phyloP scores from a whole-genome alignment of 2,329 filamentous ascomycete genomes.

The Uncinocarpus reesii region DNA sequence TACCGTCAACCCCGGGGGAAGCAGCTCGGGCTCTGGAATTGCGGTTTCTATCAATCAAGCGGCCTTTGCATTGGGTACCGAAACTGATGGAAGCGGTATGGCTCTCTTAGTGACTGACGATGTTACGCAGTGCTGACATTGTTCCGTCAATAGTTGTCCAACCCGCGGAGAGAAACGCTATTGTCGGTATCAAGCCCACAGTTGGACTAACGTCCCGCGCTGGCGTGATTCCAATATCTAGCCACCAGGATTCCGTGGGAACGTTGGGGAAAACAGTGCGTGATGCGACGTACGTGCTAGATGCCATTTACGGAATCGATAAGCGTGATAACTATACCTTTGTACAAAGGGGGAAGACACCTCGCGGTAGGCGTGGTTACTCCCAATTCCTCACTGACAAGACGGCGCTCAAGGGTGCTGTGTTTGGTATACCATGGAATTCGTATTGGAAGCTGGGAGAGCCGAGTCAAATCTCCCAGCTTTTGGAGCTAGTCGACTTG shows the following conservation, averaged over 20 bases:
- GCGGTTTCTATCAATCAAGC: constrained; percentile 55
- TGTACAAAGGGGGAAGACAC: constrained; percentile 47
- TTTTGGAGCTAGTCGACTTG: constrained; percentile 44
- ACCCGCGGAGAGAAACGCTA: constrained; percentile 56
- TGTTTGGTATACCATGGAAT: constrained; percentile 61
- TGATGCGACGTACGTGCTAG: constrained; percentile 57
- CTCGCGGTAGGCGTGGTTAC: constrained; percentile 43
- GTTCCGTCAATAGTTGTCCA: constrained; percentile 54
- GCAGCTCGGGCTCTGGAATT: constrained; percentile 55
- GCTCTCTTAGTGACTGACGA: background rate
- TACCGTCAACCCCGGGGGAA: constrained; percentile 58
- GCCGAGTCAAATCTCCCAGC: constrained; percentile 44
- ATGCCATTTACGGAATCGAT: constrained; percentile 59
- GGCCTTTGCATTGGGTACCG: constrained; percentile 58
- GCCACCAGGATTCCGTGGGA: constrained; percentile 60
- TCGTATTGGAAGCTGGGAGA: constrained; percentile 58
- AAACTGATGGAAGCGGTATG: constrained; percentile 57
- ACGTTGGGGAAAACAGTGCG: constrained; percentile 55
- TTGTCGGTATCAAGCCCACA: constrained; percentile 68
- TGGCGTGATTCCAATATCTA: constrained; percentile 55
- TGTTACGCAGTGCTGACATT: no score
- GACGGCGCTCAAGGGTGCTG: constrained; percentile 48
- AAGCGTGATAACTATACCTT: constrained; percentile 55
- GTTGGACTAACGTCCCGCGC: constrained; percentile 59
- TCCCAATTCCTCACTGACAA: constrained; percentile 46